Evolutionary conservation across 176 grass and related monocot genomes (phyloP).

Genomic region (Metroxylon sagu): DNA sequence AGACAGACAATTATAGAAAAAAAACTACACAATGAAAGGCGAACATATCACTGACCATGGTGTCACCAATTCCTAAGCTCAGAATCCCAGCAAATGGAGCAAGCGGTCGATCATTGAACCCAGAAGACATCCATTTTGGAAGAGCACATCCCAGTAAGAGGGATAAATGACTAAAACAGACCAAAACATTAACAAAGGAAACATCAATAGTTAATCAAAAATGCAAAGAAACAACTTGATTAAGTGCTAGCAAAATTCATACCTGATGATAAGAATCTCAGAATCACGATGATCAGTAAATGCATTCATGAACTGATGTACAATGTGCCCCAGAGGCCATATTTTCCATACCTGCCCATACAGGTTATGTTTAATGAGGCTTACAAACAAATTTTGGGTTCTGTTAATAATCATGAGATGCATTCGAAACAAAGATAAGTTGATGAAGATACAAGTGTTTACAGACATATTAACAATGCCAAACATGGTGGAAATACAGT

Average conservation of each 20-base stretch:
- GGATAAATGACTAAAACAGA: slow-evolving; percentile 69
- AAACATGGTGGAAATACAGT: no score
- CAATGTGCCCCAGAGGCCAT: slow-evolving; percentile 61
- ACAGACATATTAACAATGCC: no score
- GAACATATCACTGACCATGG: slow-evolving; percentile 49
- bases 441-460: no score
- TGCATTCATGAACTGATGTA: slow-evolving; percentile 98
- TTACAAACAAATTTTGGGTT: no score
- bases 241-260: not conserved
- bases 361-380: slow-evolving; percentile 9
- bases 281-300: slow-evolving; percentile 99
- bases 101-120: slow-evolving; percentile 76
- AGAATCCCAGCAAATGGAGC: slow-evolving; percentile 93
- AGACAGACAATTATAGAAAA: no score
- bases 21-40: no score
- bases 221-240: no score
- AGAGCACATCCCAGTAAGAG: slow-evolving; percentile 88
- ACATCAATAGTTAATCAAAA: slow-evolving; percentile 6
- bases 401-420: no score
- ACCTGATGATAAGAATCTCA: slow-evolving; percentile 91
- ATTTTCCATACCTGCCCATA: slow-evolving; percentile 71
- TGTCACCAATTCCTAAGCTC: slow-evolving; percentile 98
- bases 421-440: no score
- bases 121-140: slow-evolving; percentile 95
- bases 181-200: slow-evolving; percentile 9